Evolutionary conservation across 352 stramenopile species (phyloP).

Genomic region (Globisporangium emineosum): DNA sequence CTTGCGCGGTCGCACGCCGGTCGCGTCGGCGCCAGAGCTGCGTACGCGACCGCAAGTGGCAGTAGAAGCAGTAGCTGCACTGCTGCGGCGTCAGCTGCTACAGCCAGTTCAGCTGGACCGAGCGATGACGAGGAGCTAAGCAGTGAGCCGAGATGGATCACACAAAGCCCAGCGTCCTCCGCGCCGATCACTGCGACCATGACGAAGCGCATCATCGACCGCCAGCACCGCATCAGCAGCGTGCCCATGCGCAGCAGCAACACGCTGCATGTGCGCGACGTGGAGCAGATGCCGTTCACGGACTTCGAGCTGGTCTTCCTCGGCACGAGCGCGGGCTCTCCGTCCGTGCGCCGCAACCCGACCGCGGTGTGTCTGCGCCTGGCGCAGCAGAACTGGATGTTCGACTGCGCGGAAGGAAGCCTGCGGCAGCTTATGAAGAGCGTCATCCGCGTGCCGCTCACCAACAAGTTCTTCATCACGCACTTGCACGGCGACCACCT

Average conservation of each 20-base stretch:
- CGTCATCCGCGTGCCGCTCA: conserved; percentile 62
- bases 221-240: conserved; percentile 35
- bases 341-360: conserved; percentile 62
- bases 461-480: conserved; percentile 84
- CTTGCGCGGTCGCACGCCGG: background rate
- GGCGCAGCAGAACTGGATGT: conserved; percentile 81
- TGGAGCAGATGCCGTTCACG: conserved; percentile 57
- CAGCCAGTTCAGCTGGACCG: background rate
- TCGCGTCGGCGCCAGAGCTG: background rate
- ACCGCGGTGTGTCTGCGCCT: conserved; percentile 59
- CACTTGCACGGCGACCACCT: conserved; percentile 87
- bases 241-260: conserved; percentile 64
- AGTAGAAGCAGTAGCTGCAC: background rate
- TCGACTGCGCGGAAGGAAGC: conserved; percentile 84
- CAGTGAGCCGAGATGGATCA: conserved; percentile 12
- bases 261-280: conserved; percentile 30
- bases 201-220: conserved; percentile 32
- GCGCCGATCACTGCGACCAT: conserved; percentile 22
- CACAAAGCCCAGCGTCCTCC: conserved; percentile 5
- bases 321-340: conserved; percentile 74
- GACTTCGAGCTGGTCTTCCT: conserved; percentile 84
- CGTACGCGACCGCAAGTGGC: background rate
- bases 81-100: background rate
- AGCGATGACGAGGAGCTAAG: background rate
- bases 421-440: conserved; percentile 81